Conservation (phyloP, 164 flowering plant species). For the Magnolia changhungtana region DNA sequence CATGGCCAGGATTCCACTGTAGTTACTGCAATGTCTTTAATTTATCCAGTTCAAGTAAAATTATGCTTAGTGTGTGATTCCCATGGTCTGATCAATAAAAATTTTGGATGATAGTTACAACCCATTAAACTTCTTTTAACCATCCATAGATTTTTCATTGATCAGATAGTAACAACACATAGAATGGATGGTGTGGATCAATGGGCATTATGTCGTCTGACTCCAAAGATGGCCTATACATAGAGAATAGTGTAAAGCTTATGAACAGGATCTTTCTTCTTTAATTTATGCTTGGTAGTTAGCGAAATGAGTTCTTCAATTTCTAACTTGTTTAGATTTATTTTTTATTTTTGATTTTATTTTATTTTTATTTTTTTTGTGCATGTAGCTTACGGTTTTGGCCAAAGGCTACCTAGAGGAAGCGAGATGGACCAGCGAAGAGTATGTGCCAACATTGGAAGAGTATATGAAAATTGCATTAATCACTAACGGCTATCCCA, state of each 20-base stretch:
- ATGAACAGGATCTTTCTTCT: too few species aligned
- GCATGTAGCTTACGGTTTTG: background rate
- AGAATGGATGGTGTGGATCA: background rate
- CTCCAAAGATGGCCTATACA: too few species aligned
- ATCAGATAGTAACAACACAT: background rate
- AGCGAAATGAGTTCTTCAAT: background rate
- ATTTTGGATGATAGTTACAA: too few species aligned
- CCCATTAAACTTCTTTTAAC: too few species aligned
- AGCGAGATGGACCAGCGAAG: constrained; percentile 30
- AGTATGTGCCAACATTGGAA: constrained; percentile 29
- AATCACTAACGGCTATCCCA: background rate
- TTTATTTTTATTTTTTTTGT: background rate
- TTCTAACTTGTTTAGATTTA: background rate
- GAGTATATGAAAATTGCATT: constrained; percentile 25
- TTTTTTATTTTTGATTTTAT: background rate
- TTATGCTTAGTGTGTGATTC: too few species aligned
- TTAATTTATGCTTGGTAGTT: too few species aligned
- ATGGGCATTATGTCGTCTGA: too few species aligned
- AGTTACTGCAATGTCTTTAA: too few species aligned
- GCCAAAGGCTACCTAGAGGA: constrained; percentile 15
- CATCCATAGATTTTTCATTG: background rate
- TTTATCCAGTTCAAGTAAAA: too few species aligned
- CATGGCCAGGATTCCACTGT: too few species aligned
- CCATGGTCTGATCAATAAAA: too few species aligned
- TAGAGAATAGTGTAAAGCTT: too few species aligned